phyloP scores from a whole-genome alignment of 2,329 filamentous ascomycete species.

The Alternaria dauci region DNA sequence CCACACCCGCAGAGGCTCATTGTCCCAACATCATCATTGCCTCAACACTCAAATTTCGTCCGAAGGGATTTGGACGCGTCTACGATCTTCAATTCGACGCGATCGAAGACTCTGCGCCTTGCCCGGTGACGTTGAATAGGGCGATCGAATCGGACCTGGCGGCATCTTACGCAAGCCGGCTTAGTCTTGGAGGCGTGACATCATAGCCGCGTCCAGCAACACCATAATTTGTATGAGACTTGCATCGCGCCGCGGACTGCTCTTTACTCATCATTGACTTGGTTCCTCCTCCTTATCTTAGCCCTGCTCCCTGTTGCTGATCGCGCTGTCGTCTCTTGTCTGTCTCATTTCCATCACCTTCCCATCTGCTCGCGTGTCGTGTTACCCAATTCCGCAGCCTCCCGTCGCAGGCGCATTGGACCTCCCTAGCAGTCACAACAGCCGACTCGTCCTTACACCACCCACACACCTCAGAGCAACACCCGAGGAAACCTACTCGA shows the following conservation, averaged over 20 bases:
- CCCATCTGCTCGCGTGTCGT: conserved; percentile 11
- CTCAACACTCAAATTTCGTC: not conserved
- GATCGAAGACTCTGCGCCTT: conserved; percentile 7
- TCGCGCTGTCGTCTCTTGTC: conserved; percentile 4
- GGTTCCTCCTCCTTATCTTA: conserved; percentile 10
- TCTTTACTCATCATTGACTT: conserved; percentile 10
- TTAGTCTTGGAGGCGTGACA: conserved; percentile 18
- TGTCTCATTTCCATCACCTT: conserved; percentile 2
- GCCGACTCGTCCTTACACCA: not conserved
- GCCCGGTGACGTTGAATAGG: conserved; percentile 17
- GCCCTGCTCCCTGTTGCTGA: conserved; percentile 4
- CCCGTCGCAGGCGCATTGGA: conserved; percentile 10
- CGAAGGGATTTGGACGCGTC: not conserved
- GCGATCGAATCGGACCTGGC: conserved; percentile 11
- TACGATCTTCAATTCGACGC: conserved; percentile 3
- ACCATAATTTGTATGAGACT: conserved; percentile 18
- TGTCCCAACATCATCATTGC: conserved; percentile 7
- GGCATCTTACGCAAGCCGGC: conserved; percentile 18
- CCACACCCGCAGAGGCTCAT: conserved; percentile 8
- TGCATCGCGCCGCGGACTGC: conserved; percentile 2
- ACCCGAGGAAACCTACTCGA: conserved; percentile 8
- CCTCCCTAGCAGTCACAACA: not conserved
- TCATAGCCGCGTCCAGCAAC: conserved; percentile 19
- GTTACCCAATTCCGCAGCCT: conserved; percentile 8
- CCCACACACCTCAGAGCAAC: not conserved